Evolutionary conservation across 2,329 filamentous ascomycete genomes (phyloP).

Genomic region (Penicillium rolfsii): DNA sequence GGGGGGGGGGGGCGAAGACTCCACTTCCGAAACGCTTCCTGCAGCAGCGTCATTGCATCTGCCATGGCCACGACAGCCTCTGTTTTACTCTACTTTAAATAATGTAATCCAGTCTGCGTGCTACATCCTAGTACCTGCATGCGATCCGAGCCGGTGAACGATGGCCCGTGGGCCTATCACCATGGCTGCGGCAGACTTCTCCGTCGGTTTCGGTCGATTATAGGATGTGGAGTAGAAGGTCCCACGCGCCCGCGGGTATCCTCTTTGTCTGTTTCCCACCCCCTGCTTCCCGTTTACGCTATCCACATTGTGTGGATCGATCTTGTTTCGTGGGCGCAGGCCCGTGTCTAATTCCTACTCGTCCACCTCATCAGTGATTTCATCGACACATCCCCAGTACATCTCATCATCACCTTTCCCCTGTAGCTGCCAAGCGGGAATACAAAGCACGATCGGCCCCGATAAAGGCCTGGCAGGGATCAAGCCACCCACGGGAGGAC

Average conservation of each 20-base stretch:
- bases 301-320: background rate
- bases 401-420: background rate
- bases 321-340: background rate
- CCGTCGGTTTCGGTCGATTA: conserved; percentile 11
- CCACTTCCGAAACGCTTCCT: conserved; percentile 16
- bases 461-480: background rate
- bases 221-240: conserved; percentile 6
- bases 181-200: conserved; percentile 24
- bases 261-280: background rate
- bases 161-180: conserved; percentile 28
- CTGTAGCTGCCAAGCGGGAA: background rate
- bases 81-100: background rate
- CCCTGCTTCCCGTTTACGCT: conserved; percentile 1
- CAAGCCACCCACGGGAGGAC: conserved; percentile 3
- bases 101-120: conserved; percentile 17
- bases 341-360: background rate
- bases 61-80: conserved; percentile 12
- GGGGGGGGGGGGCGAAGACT: conserved; percentile 4
- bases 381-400: background rate
- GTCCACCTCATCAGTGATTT: background rate
- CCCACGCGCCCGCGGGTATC: conserved; percentile 5
- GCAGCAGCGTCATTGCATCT: conserved; percentile 12
- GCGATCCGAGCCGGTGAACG: conserved; percentile 35
- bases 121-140: conserved; percentile 35
- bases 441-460: background rate